Evolutionary conservation across 495 filamentous ascomycete species (phyloP), one percentile per base, ranked within the genome.

Genomic region (Articulospora tetracladia): DNA sequence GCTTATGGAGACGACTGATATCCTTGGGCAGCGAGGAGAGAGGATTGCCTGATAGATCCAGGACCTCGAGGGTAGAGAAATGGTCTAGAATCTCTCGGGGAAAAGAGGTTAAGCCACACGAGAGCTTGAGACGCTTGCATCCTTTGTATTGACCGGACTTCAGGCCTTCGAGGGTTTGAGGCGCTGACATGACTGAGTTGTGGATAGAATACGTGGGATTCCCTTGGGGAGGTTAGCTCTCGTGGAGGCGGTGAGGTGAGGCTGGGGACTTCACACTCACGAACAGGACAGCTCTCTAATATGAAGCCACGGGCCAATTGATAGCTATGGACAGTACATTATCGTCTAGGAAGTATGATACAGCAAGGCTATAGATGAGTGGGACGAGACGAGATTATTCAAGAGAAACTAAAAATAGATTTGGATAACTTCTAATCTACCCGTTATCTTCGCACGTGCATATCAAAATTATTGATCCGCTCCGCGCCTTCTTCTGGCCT

Each of bases 41-140:
- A 0, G 62, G 58, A 2, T 75, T 79, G 2, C 68, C 69, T 0
- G 77, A 79, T 50, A 80, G 73, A 48, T 80, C 77, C 27, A 79
- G 73, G 17, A 73, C 68, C 54, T 75, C 70, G 15, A 79, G 73
- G 1, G 71, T 71, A 12, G 66, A 58, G 53, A 72, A 73, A 27
- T 74, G 65, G 28, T 68, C 55, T 24, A 77, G 68, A 23, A 80
- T 72, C 53, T 75, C 72, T 10, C 49, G 34, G n/a, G 76, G 78
- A 51, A 80, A 75, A 0, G 59, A 15, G 36, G 57, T 39, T 44
- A 80, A 61, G 0, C 70, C 66, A 39, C 65, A 70, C 1, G 67
- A 66, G 23, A 78, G 53, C 61, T 75, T 78, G 12, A 78, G 51
- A 55, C 70, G 63, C 53, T 70, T 72, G 23, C 68, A 63, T 4